phyloP scores from a whole-genome alignment of 2,329 filamentous ascomycete species.

The Drechslera avenae region DNA sequence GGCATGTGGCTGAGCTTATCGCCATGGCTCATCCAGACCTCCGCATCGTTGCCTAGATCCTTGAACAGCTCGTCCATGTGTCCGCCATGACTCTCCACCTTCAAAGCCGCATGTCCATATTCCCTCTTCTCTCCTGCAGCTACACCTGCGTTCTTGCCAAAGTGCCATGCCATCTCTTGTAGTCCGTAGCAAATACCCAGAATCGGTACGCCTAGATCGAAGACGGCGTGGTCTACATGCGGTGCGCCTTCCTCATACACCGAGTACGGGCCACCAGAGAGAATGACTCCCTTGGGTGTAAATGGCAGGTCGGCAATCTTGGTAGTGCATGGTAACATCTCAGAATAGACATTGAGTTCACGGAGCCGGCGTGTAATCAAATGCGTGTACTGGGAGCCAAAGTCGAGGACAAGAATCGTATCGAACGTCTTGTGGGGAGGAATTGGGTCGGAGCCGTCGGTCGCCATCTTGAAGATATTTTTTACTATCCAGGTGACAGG shows the following conservation, averaged over 20 bases:
- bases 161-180: conserved; percentile 76
- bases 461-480: conserved; percentile 39
- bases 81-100: conserved; percentile 59
- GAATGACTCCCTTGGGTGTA: conserved; percentile 83
- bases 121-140: conserved; percentile 69
- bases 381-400: conserved; percentile 74
- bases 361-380: conserved; percentile 76
- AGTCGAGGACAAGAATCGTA: conserved; percentile 75
- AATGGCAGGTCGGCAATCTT: conserved; percentile 77
- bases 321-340: conserved; percentile 86
- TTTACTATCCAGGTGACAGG: too few relatives aligned
- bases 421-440: conserved; percentile 60
- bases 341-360: conserved; percentile 80
- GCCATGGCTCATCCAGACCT: conserved; percentile 86
- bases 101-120: conserved; percentile 73
- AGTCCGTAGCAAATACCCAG: conserved; percentile 68
- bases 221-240: conserved; percentile 81
- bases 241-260: conserved; percentile 81
- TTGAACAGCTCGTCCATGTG: conserved; percentile 81
- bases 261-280: conserved; percentile 74
- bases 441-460: conserved; percentile 50
- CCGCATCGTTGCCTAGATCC: conserved; percentile 71
- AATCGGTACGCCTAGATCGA: conserved; percentile 71
- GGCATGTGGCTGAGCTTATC: conserved; percentile 83
- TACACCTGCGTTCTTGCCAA: conserved; percentile 65